Evolutionary conservation across 441 rosid species (phyloP), one percentile per base, ranked within the genome.

Genomic region (Pelargonium fulgidum): DNA sequence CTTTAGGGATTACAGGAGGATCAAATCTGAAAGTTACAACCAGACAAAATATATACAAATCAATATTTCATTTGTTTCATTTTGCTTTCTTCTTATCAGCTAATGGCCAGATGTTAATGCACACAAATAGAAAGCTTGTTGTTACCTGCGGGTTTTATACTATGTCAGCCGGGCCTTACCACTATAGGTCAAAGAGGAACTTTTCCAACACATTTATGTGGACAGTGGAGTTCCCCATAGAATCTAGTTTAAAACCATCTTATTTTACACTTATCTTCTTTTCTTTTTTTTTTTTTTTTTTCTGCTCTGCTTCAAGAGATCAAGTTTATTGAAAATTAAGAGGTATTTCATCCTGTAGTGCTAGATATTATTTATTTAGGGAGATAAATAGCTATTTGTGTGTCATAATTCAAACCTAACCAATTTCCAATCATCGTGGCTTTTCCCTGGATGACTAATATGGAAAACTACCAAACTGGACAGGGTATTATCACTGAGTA

Each of bases 1-100:
- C 90, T 76, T 84, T 90, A 6, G 96, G 96, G 72, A 94, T 81
- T 70, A 67, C 71, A 0, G 99, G 99, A 71, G 93, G 91, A 73
- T 82, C 87, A 85, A 88, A 90, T 80, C 96, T 94, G 86, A 69
- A 68, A 16, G 62, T 54, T 54, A 14, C 62, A 54, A 54, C 22
- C 9, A 54, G 33, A 75, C 65, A 20, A 8, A 56, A 26, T 41
- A 14, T n/a, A 70, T 56, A 59, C 24, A 61, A 22, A 61, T 66
- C 47, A 44, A 54, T n/a, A n/a, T n/a, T n/a, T n/a, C n/a, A n/a
- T n/a, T n/a, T 7, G 22, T 14, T 54, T 14, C 19, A 14, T 54
- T 54, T 6, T 54, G 19, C 16, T 54, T 54, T 1, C 61, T 16
- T 54, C 8, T 8, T 4, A 54, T 16, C 13, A 6, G 61, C 10